Percentiles rank a stretch among this genome's conserved stretches.
These are phyloP conservation scores for Glycine soja DNA, from an alignment of 306 rosid genomes.

Conservation along the genomic window DNA sequence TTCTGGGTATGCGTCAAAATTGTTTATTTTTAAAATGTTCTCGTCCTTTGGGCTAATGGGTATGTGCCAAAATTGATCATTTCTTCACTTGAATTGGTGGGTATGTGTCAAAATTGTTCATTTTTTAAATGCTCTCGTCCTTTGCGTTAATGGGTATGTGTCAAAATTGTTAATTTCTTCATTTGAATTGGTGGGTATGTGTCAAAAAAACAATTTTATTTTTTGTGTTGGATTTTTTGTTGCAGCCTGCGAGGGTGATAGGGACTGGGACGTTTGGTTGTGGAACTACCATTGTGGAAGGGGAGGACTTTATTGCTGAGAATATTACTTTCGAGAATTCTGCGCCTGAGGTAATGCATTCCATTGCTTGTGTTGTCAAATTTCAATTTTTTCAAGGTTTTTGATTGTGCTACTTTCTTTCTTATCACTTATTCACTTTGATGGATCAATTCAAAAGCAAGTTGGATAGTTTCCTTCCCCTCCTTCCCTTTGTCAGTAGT, in stretches of 20 bases:
- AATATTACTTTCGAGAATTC: slow-evolving; percentile 91
- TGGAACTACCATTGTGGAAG: slow-evolving; percentile 90
- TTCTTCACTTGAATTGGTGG: slow-evolving; percentile 34
- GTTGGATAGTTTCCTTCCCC: slow-evolving; percentile 2
- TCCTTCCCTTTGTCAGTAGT: background rate
- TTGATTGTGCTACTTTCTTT: slow-evolving; percentile 47
- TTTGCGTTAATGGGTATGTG: slow-evolving; percentile 36
- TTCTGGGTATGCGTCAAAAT: slow-evolving; percentile 24
- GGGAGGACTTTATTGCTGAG: slow-evolving; percentile 97
- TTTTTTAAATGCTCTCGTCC: slow-evolving; percentile 16
- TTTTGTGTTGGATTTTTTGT: slow-evolving; percentile 25
- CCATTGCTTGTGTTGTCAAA: slow-evolving; percentile 32
- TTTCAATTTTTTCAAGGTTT: slow-evolving; percentile 32
- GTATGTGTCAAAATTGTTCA: slow-evolving; percentile 13
- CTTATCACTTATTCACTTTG: slow-evolving; percentile 23
- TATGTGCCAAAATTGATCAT: slow-evolving; percentile 8
- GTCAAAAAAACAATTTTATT: too few species aligned
- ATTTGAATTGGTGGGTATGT: slow-evolving; percentile 14
- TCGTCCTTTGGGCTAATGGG: slow-evolving; percentile 38
- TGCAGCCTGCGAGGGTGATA: slow-evolving; percentile 74
- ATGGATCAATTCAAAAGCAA: slow-evolving; percentile 4
- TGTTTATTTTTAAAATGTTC: slow-evolving; percentile 8
- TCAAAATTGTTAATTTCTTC: slow-evolving; percentile 19
- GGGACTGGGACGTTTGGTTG: slow-evolving; percentile 99
- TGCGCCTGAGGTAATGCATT: slow-evolving; percentile 78